Conservation (phyloP, 306 rosid genomes). For the Styphnolobium japonicum region DNA sequence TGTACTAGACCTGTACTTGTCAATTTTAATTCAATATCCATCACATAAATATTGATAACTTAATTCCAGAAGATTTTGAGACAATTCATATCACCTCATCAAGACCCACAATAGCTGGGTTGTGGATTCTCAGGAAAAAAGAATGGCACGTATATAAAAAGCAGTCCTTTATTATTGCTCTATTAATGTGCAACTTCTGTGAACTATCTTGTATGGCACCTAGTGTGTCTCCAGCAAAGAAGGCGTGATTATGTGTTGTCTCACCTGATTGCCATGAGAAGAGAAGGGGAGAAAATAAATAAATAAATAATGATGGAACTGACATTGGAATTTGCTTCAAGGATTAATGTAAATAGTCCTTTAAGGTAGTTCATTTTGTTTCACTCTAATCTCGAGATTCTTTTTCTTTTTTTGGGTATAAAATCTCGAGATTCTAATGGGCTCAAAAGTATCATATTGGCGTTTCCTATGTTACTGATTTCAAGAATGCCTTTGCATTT, state of each 20-base stretch:
- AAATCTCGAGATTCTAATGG: constrained; percentile 5
- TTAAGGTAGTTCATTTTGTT: neutral
- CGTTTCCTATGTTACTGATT: neutral
- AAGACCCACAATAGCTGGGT: neutral
- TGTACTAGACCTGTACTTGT: neutral
- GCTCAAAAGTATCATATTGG: neutral
- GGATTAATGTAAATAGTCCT: neutral
- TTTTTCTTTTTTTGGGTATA: no score
- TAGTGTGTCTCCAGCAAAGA: no score
- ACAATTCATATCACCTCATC: neutral
- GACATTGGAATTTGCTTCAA: neutral
- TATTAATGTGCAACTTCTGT: neutral
- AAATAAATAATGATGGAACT: neutral
- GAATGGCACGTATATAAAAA: neutral
- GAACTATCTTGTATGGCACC: neutral
- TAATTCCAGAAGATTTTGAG: neutral
- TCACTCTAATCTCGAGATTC: neutral
- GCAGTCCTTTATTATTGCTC: neutral
- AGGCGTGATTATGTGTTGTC: no score
- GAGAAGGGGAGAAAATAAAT: neutral
- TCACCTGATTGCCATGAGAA: neutral
- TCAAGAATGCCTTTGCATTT: neutral
- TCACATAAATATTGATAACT: neutral
- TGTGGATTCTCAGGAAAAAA: neutral
- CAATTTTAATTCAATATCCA: neutral